A percentile compares a stretch with the other conserved stretches of the same genome.
Evolutionary conservation across 495 filamentous ascomycete species (phyloP).

Genomic region (Neurospora sp.): DNA sequence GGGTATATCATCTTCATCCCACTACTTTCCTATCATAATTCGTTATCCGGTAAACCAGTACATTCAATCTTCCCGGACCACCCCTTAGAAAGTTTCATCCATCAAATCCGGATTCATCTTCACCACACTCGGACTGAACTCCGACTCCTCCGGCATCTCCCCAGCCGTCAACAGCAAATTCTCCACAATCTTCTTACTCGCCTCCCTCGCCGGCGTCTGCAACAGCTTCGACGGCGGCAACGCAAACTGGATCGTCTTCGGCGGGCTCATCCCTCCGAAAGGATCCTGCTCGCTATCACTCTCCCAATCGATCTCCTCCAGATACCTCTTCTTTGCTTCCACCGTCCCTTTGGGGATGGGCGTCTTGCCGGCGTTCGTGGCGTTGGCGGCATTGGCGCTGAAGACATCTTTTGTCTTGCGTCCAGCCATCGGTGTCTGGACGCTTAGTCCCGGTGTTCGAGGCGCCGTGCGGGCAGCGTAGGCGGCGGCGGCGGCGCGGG

Average conservation of each 20-base stretch:
- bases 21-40: too few species aligned
- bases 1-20: too few species aligned
- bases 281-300: conserved; percentile 53
- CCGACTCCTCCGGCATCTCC: conserved; percentile 46
- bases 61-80: too few species aligned
- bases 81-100: conserved; percentile 48
- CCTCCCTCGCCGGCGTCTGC: conserved; percentile 92
- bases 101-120: conserved; percentile 53
- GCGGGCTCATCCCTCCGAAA: conserved; percentile 70
- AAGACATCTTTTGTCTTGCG: conserved; percentile 36
- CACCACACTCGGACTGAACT: conserved; percentile 68
- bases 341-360: background rate
- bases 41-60: too few species aligned
- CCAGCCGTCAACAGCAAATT: conserved; percentile 83
- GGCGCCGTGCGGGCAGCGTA: conserved; percentile 21
- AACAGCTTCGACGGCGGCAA: conserved; percentile 77
- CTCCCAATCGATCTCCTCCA: conserved; percentile 53
- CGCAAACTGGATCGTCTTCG: conserved; percentile 96
- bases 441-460: conserved; percentile 66
- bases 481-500: background rate
- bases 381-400: background rate
- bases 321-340: conserved; percentile 27
- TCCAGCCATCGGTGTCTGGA: conserved; percentile 53
- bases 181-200: conserved; percentile 83
- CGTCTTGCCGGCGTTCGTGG: background rate